A percentile compares a stretch with the other conserved stretches of the same genome.
phyloP scores from a whole-genome alignment of 331 rosid genomes.

The Quercus lobata region DNA sequence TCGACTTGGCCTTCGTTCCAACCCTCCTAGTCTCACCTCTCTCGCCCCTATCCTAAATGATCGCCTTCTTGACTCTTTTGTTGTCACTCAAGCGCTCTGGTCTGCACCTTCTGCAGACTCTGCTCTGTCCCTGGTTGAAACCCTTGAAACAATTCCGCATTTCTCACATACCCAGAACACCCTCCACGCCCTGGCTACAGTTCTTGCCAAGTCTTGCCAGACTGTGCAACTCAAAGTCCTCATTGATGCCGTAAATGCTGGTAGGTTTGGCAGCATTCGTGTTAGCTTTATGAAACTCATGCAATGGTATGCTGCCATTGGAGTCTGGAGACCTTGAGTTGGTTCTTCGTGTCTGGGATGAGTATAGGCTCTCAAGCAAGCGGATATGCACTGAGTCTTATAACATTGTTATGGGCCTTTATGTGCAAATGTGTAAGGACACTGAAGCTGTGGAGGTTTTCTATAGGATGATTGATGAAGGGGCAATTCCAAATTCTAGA shows the following conservation, averaged over 20 bases:
- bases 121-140: slow-evolving; percentile 44
- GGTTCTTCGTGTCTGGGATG: no score
- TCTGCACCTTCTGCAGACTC: slow-evolving; percentile 72
- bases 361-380: no score
- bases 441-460: slow-evolving; percentile 49
- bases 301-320: slow-evolving; percentile 59
- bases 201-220: slow-evolving; percentile 58
- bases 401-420: no score
- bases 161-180: slow-evolving; percentile 68
- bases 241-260: slow-evolving; percentile 35
- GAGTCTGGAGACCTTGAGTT: no score
- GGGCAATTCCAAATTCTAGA: slow-evolving; percentile 66
- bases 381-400: no score
- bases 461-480: slow-evolving; percentile 53
- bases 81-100: slow-evolving; percentile 66
- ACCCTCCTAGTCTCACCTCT: slow-evolving; percentile 30
- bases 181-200: slow-evolving; percentile 59
- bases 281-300: slow-evolving; percentile 63
- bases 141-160: slow-evolving; percentile 27
- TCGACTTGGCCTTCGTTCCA: slow-evolving; percentile 56
- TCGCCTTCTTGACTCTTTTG: slow-evolving; percentile 59
- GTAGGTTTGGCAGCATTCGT: slow-evolving; percentile 34
- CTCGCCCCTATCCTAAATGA: slow-evolving; percentile 42
- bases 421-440: slow-evolving; percentile 45
- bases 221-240: slow-evolving; percentile 47